Evolutionary conservation across 495 filamentous ascomycete genomes (phyloP).

Genomic region (Glonium stellatum): DNA sequence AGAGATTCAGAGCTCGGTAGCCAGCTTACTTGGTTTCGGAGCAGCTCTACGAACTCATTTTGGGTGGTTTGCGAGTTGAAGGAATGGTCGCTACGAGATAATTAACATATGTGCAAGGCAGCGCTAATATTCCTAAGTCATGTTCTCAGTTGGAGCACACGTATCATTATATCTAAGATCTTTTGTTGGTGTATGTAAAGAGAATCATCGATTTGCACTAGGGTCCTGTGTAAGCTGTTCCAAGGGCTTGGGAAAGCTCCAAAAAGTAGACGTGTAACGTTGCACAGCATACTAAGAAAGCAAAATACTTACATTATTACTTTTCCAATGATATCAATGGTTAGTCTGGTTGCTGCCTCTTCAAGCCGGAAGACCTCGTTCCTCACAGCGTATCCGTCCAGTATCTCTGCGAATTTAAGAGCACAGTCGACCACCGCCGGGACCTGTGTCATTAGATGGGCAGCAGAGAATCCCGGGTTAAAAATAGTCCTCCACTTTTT

Average conservation of each 20-base stretch:
- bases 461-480: slow-evolving; percentile 35
- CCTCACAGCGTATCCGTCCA: slow-evolving; percentile 26
- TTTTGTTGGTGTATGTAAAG: too few species aligned
- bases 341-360: slow-evolving; percentile 31
- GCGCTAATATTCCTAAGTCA: neutral
- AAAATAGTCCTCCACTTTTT: slow-evolving; percentile 35
- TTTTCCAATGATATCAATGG: slow-evolving; percentile 38
- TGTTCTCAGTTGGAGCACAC: neutral
- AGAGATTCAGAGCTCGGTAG: slow-evolving; percentile 16
- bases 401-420: slow-evolving; percentile 27
- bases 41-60: slow-evolving; percentile 10
- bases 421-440: slow-evolving; percentile 34
- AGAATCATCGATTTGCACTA: too few species aligned
- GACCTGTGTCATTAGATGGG: slow-evolving; percentile 34
- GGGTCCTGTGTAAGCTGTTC: too few species aligned
- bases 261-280: too few species aligned
- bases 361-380: slow-evolving; percentile 34
- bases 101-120: neutral
- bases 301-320: slow-evolving; percentile 4
- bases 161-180: too few species aligned
- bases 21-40: slow-evolving; percentile 13
- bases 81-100: slow-evolving; percentile 7
- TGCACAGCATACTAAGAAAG: neutral
- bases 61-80: slow-evolving; percentile 10
- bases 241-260: too few species aligned